phyloP scores from a whole-genome alignment of 345 rosid species.

The Fremontodendron californicum region DNA sequence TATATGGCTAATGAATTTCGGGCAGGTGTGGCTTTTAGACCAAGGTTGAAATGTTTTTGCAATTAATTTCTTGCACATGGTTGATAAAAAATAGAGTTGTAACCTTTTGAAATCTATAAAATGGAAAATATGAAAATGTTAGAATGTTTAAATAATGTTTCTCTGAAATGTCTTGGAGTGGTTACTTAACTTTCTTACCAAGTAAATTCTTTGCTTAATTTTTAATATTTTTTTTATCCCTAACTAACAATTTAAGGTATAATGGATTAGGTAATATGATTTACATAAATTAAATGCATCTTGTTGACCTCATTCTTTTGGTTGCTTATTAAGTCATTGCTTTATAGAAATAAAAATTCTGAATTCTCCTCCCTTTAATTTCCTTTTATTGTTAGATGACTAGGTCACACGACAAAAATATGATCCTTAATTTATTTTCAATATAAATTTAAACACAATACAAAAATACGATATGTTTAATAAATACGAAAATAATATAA shows the following conservation, averaged over 20 bases:
- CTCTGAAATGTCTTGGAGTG: neutral
- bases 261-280: neutral
- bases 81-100: neutral
- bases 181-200: neutral
- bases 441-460: no score
- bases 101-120: neutral
- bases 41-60: neutral
- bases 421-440: neutral
- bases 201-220: neutral
- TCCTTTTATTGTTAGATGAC: neutral
- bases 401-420: neutral
- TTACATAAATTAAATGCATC: neutral
- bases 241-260: neutral
- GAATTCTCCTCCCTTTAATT: neutral
- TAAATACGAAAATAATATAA: no score
- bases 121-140: neutral
- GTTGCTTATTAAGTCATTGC: neutral
- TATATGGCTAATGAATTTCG: neutral
- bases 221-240: neutral
- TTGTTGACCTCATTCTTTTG: neutral
- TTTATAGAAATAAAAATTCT: neutral
- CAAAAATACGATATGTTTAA: no score
- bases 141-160: neutral
- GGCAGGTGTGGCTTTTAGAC: slow-evolving; percentile 5
- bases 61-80: neutral